Base-by-base conservation (phyloP, 225 moss, liverwort and hornwort genomes). In the Bryum argenteum region DNA sequence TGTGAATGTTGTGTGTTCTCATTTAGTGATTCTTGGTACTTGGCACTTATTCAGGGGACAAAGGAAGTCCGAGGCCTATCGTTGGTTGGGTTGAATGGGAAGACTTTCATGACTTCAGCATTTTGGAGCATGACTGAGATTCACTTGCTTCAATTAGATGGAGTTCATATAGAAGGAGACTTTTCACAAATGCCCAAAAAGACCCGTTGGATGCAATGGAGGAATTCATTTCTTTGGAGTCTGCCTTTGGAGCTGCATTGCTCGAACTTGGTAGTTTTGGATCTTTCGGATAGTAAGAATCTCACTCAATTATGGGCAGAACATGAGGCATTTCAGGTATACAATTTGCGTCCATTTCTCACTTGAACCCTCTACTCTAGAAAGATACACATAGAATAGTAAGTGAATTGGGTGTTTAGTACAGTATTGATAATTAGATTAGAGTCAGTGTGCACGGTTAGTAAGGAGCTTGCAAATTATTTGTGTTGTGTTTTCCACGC, bases 141-240 rank as follows among this genome's bases (percentile, higher is more conserved):
- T 54, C 76, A 84, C 66, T 71, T 77, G 20, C 37, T 84, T n/a
- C 67, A 59, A 63, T 59, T 80, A 48, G 66, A 77, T 70, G 77
- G 66, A 21, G 65, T 17, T 80, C 53, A 44, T 1, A 18, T 83
- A 8, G 55, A 69, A 11, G 83, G 83, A 1, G 6, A 70, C 17
- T 83, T 83, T 39, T 84, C 70, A 9, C 8, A 6, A 0, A 0
- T 70, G 24, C 63, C 80, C 8, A 55, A 58, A 21, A 80, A 54
- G 28, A 55, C 80, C 51, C 73, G 77, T 9, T 84, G 71, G 84
- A 43, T 78, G 51, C 80, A 71, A 16, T 84, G 84, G 80, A 71
- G 52, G 41, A 57, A 42, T 14, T 63, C 77, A 16, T 56, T 59
- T 71, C 67, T 77, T 10, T 1, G 20, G 45, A 44, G 17, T 8